These are phyloP conservation scores for Neoscytalidium dimidiatum DNA, from an alignment of 2,329 filamentous ascomycete species.

Conservation along the genomic window DNA sequence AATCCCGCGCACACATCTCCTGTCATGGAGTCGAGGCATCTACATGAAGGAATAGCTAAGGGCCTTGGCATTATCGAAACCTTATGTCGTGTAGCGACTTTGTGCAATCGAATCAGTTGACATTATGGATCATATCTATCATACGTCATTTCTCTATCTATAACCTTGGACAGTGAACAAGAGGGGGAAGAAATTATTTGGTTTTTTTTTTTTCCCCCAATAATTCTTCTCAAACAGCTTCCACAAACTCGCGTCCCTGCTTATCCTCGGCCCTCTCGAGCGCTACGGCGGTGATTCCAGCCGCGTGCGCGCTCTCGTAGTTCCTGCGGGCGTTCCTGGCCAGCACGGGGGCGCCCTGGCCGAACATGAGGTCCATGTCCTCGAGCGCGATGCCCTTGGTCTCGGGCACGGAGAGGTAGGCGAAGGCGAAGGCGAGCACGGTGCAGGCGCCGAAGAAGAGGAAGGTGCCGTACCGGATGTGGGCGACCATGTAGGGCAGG, in stretches of 20 bases:
- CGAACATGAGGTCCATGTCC: slow-evolving; percentile 68
- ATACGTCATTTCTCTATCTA: background rate
- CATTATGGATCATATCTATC: background rate
- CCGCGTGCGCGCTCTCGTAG: slow-evolving; percentile 20
- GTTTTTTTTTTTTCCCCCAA: background rate
- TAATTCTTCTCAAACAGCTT: background rate
- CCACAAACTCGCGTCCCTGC: slow-evolving; percentile 5
- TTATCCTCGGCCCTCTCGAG: slow-evolving; percentile 15
- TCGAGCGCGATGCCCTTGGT: slow-evolving; percentile 66
- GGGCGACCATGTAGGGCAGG: slow-evolving; percentile 67
- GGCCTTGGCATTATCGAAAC: too few species aligned
- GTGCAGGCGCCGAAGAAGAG: slow-evolving; percentile 70
- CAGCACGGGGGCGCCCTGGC: slow-evolving; percentile 31
- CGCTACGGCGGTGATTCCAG: slow-evolving; percentile 17
- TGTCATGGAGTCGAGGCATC: too few species aligned
- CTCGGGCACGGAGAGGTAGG: slow-evolving; percentile 69
- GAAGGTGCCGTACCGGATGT: slow-evolving; percentile 61
- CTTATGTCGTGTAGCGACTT: too few species aligned
- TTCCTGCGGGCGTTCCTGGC: slow-evolving; percentile 17
- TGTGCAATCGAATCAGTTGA: too few species aligned
- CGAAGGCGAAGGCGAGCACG: slow-evolving; percentile 64
- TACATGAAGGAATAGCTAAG: too few species aligned
- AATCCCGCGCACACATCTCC: too few species aligned
- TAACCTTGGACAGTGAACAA: background rate
- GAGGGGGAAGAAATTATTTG: too few species aligned